Base-by-base conservation (phyloP, 768 basidiomycete species). In the Tephrocybe sp. region DNA sequence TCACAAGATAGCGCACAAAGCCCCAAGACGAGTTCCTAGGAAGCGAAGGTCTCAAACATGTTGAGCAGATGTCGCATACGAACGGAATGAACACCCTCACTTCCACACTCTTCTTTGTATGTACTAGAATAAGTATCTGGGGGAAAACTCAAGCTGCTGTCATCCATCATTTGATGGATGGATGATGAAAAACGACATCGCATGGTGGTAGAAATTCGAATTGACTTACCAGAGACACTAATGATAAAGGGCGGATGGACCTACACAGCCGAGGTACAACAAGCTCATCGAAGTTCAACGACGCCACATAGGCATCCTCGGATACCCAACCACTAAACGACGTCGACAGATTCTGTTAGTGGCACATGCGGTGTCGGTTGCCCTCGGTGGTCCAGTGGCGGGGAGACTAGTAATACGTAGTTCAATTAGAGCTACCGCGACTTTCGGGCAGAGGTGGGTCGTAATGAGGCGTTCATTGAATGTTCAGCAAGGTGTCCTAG, bases 391-490 rank as follows among this genome's bases (percentile, higher is more conserved):
- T 45, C 12, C 23, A 30, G 37, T 24, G 20, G 30, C 24, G 37
- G 28, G 34, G 38, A n/a, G n/a, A n/a, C n/a, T 18, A 21, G 14
- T 51, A 32, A 34, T 45, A 51, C 50, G 41, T 43, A 43, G 41
- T 15, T 17, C 23, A 36, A 20, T 25, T 9, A 18, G 48, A 37
- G 33, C 33, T 44, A 24, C 42, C 26, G 26, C 38, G 43, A 44
- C 26, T 44, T 23, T 21, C 43, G 50, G 50, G 26, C 34, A 36
- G 34, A 51, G 34, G 50, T 45, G 43, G 43, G 43, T 51, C 50
- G 26, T n/a, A 44, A 44, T n/a, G n/a, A n/a, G 44, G 34, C 26
- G 30, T 21, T 25, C 21, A 21, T 26, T 21, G 20, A 24, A 3
- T 24, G 24, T 18, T 20, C 17, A 9, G 18, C 20, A 30, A 30